These are phyloP conservation scores for Hirschioporus abietinus DNA, from an alignment of 768 basidiomycete species.

Conservation along the genomic window DNA sequence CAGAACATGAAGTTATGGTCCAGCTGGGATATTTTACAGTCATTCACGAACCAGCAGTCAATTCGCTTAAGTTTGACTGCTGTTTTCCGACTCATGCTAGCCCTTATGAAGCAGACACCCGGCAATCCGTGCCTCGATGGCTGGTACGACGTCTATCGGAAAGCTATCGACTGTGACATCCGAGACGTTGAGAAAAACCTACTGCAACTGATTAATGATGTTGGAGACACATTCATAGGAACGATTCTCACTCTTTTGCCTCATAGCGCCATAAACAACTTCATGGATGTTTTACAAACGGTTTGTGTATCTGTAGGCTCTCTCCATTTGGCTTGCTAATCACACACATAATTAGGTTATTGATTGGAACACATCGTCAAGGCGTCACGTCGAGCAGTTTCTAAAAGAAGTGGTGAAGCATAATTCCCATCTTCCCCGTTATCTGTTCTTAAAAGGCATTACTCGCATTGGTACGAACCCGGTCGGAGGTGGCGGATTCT, in stretches of 20 bases:
- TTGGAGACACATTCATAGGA: not conserved
- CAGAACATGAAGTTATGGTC: not conserved
- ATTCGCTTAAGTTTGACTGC: not conserved
- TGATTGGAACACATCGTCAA: not conserved
- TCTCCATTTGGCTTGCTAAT: not conserved
- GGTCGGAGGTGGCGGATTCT: conserved; percentile 24
- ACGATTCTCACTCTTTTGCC: not conserved
- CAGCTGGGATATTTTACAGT: not conserved
- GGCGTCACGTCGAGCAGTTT: not conserved
- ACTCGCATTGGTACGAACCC: conserved; percentile 18
- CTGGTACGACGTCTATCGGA: not conserved
- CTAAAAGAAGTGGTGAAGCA: conserved; percentile 16
- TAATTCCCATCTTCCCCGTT: conserved; percentile 21
- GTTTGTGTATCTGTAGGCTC: not conserved
- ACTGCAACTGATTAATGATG: not conserved
- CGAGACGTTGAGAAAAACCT: not conserved
- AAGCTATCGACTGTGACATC: not conserved
- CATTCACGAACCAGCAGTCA: not conserved
- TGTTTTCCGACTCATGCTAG: not conserved
- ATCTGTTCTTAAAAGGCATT: conserved; percentile 22
- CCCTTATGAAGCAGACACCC: not conserved
- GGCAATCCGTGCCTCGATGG: not conserved
- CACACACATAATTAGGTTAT: not conserved
- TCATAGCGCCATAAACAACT: not conserved
- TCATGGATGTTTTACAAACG: not conserved